Percentiles rank a stretch among this genome's conserved stretches.
Evolutionary conservation across 1,284 basidiomycete genomes (phyloP).

Genomic region (Lentinula novae-zelandiae): DNA sequence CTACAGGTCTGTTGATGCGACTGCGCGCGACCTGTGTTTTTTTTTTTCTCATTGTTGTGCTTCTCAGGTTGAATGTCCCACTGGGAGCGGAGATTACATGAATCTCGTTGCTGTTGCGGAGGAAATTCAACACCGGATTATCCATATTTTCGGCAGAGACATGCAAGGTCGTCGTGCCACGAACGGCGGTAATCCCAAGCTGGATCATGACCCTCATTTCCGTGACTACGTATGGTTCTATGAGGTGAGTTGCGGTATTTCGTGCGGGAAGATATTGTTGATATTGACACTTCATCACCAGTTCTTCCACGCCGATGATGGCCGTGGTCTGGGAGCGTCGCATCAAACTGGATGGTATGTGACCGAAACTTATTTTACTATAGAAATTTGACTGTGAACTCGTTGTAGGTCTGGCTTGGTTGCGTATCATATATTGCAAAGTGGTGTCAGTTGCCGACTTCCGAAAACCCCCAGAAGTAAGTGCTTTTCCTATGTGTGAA

Average conservation of each 20-base stretch:
- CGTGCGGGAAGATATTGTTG: neutral
- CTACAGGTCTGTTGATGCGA: slow-evolving; percentile 47
- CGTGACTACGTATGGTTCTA: slow-evolving; percentile 95
- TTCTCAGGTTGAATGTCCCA: slow-evolving; percentile 84
- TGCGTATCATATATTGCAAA: slow-evolving; percentile 88
- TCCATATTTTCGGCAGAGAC: slow-evolving; percentile 94
- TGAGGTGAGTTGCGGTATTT: slow-evolving; percentile 53
- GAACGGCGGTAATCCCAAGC: slow-evolving; percentile 85
- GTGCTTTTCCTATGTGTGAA: slow-evolving; percentile 26
- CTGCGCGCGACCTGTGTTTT: neutral
- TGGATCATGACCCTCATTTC: slow-evolving; percentile 95
- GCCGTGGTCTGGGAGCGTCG: slow-evolving; percentile 89
- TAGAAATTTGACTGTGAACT: neutral
- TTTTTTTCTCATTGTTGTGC: neutral
- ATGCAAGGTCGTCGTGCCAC: slow-evolving; percentile 81
- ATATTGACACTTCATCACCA: slow-evolving; percentile 27
- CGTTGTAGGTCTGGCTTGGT: slow-evolving; percentile 78
- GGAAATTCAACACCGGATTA: slow-evolving; percentile 96
- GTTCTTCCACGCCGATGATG: slow-evolving; percentile 95
- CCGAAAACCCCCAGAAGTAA: slow-evolving; percentile 86
- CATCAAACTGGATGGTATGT: slow-evolving; percentile 95
- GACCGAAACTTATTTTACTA: neutral
- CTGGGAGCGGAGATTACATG: slow-evolving; percentile 94
- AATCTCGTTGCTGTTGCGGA: slow-evolving; percentile 91
- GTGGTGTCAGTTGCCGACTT: slow-evolving; percentile 78